phyloP scores from a whole-genome alignment of 345 rosid genomes.

The Ailanthus altissimus region DNA sequence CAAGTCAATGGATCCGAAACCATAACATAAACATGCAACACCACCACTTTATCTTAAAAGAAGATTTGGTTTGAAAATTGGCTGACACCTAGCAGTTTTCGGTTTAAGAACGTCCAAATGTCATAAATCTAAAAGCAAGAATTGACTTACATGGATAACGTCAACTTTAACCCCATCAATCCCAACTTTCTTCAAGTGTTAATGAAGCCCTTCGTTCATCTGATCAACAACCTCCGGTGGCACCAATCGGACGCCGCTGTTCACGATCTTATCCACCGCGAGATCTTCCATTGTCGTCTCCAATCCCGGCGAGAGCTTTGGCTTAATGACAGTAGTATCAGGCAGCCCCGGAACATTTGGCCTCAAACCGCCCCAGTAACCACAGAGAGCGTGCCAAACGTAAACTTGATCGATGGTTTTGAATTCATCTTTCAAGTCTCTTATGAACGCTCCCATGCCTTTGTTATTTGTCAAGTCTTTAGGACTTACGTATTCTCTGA shows the following conservation, averaged over 20 bases:
- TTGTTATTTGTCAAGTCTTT: constrained; percentile 25
- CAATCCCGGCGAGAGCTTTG: constrained; percentile 73
- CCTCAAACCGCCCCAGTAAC: constrained; percentile 95
- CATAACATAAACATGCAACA: neutral
- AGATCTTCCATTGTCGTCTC: constrained; percentile 82
- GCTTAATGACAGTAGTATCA: constrained; percentile 40
- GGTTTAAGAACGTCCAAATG: neutral
- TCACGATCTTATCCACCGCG: constrained; percentile 87
- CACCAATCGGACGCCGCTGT: constrained; percentile 65
- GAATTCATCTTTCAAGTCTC: constrained; percentile 78
- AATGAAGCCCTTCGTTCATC: constrained; percentile 83
- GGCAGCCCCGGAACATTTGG: constrained; percentile 75
- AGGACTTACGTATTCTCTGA: constrained; percentile 65
- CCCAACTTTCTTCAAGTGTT: constrained; percentile 65
- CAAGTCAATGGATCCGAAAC: constrained; percentile 20
- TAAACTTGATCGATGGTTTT: constrained; percentile 72
- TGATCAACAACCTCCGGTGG: constrained; percentile 68
- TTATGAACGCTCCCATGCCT: constrained; percentile 84
- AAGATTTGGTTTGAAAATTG: constrained; percentile 12
- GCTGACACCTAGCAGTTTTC: neutral
- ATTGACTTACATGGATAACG: constrained; percentile 83
- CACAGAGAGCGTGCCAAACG: constrained; percentile 96
- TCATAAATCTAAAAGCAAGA: neutral
- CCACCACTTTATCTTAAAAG: neutral
- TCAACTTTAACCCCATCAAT: constrained; percentile 98